Base-by-base conservation (phyloP, 2,329 filamentous ascomycete species). In the Phoma sp. region DNA sequence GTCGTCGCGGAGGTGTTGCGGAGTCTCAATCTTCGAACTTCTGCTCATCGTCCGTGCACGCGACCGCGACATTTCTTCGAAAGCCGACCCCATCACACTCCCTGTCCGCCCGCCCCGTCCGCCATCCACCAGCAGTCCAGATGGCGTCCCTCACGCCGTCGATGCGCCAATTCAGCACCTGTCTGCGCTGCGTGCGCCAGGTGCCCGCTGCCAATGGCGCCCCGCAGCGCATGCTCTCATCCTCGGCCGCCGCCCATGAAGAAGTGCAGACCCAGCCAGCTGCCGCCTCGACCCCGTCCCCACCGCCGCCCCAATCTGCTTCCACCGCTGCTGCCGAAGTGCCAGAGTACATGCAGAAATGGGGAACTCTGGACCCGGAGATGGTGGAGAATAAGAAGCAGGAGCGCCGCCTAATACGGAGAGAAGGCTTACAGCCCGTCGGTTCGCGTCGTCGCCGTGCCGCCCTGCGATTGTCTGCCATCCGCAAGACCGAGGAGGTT, bases 381-480 rank as follows among this genome's bases (percentile, higher is more conserved):
- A 63, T 57, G 52, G 70, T 75, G 36, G 66, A 70, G 48, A 62
- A 62, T 58, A 73, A 74, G 61, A 70, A 69, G 71, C 81, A 86
- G 53, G 89, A 95, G 76, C 82, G 83, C 60, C 83, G 82, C 57
- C 80, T 96, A 48, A 79, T 92, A 69, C 85, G 84, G 70, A 78
- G 83, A 61, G 88, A 90, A 49, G 67, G 73, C 42, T 82, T 86
- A 39, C 82, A 85, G 58, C 91, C 91, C 47, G 80, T 96, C 66
- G 93, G 93, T 45, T 96, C 92, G 40, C 87, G 93, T 65, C 86
- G 93, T 80, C 88, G 93, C 59, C 88, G 93, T 72, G 77, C 77
- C 44, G 74, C 72, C 37, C 69, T 75, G 41, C 64, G 61, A 39
- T 64, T 70, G 11, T 64, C 67, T 14, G 68, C 76, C 13, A 58